Evolutionary conservation across 2,329 filamentous ascomycete genomes (phyloP).

Genomic region (Penicillium sp.): DNA sequence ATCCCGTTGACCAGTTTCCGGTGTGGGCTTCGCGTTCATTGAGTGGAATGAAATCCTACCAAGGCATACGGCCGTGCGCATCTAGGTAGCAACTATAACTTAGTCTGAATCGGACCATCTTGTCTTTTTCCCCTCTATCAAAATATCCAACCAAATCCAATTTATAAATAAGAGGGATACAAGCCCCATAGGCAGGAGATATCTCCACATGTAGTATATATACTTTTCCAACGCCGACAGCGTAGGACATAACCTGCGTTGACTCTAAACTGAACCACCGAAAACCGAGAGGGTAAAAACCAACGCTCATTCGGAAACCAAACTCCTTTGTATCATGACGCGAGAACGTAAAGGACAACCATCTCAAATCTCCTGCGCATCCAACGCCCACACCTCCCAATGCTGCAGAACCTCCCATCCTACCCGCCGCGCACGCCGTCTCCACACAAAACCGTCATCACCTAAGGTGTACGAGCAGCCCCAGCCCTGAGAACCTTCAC

Average conservation of each 20-base stretch:
- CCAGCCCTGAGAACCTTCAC: background rate
- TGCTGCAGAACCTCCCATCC: slow-evolving; percentile 36
- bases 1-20: too few species aligned
- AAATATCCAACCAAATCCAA: background rate
- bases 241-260: background rate
- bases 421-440: slow-evolving; percentile 30
- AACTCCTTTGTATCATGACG: slow-evolving; percentile 1
- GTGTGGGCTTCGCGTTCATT: too few species aligned
- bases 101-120: background rate
- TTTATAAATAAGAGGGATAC: background rate
- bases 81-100: background rate
- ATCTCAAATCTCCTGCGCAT: slow-evolving; percentile 30
- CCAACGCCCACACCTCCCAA: slow-evolving; percentile 40
- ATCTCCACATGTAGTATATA: background rate
- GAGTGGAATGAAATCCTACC: too few species aligned
- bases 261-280: background rate
- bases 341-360: background rate
- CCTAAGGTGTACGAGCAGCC: slow-evolving; percentile 9
- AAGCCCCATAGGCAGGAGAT: background rate
- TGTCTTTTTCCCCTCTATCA: background rate
- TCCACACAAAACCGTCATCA: slow-evolving; percentile 23
- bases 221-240: background rate
- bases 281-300: background rate
- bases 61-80: background rate
- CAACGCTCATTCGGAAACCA: background rate